phyloP scores from a whole-genome alignment of 139 green algal species.

The Auxenochlorella pyrenoidosa region DNA sequence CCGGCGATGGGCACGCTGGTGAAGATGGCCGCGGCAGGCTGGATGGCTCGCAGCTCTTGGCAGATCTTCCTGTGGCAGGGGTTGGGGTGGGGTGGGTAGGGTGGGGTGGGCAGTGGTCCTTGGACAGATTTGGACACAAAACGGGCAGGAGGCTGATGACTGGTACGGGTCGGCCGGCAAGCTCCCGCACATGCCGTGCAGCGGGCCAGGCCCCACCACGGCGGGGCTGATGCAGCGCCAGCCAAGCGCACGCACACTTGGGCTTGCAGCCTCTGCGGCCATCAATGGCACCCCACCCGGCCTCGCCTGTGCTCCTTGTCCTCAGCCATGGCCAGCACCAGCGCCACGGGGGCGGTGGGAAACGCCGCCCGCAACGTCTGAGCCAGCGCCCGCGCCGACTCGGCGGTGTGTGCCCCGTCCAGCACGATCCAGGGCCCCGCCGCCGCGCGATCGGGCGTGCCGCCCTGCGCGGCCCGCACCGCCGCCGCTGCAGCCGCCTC shows the following conservation, averaged over 20 bases:
- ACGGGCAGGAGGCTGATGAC: no score
- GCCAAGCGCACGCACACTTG: no score
- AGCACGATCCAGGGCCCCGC: conserved; percentile 65
- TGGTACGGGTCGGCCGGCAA: no score
- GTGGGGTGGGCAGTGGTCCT: neutral
- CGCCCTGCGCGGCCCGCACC: neutral
- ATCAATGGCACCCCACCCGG: neutral
- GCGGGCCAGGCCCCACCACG: no score
- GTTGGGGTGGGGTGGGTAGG: neutral
- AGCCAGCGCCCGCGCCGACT: conserved; percentile 69
- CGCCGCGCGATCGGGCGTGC: neutral
- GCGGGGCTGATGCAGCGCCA: no score
- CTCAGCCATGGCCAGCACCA: conserved; percentile 83
- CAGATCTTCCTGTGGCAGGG: conserved; percentile 22
- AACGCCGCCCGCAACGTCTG: conserved; percentile 59
- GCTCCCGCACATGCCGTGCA: no score
- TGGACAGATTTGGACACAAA: no score
- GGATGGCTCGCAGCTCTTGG: conserved; percentile 38
- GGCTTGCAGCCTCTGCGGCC: no score
- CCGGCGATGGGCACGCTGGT: conserved; percentile 75
- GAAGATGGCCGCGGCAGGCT: conserved; percentile 73
- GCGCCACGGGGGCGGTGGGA: conserved; percentile 57
- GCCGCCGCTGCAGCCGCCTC: neutral
- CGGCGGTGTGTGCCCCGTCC: conserved; percentile 83
- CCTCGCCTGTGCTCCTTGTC: conserved; percentile 84